Base-by-base conservation (phyloP, 768 basidiomycete species). In the Agrocybe praecox region DNA sequence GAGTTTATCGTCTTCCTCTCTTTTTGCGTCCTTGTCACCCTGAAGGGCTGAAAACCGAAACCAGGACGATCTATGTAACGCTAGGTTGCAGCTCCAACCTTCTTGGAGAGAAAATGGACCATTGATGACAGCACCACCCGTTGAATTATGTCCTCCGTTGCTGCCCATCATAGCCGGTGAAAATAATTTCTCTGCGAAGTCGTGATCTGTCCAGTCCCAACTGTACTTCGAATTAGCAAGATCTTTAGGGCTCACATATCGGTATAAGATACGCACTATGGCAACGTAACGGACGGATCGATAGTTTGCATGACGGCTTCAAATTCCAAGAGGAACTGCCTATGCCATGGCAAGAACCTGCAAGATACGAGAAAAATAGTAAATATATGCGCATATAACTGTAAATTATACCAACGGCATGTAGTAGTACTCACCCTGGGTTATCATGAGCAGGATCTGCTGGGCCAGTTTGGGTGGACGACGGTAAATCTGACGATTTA, bases 151-250 rank as follows among this genome's bases (percentile, higher is more conserved):
- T 9, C 57, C 52, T 34, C 57, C 57, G 40, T 54, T 58, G 9
- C 57, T 47, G 11, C 57, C 57, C 33, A 53, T 49, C 52, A 58
- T 58, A 8, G 46, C 17, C 0, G 57, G 48, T 0, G 57, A 53
- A 15, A 58, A 34, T 19, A 58, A 34, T 29, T 50, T 58, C 29
- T 49, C 42, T 11, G 57, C 26, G 34, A 53, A 58, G 3, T 53
- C 57, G 6, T 45, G 57, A 36, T 58, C 57, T 23, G 57, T 53
- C 57, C 57, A 58, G 32, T 58, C 57, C 57, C 57, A 58, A 21
- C 57, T 58, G 22, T 2, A 43, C 18, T 18, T 8, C 24, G 8
- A 14, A 11, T 12, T 6, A 24, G 24, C 23, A 12, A 15, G n/a
- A 29, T 17, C 7, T 29, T 3, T 23, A 0, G 4, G 34, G n/a